A percentile compares a stretch with the other conserved stretches of the same genome.
Conservation (phyloP, 768 basidiomycete species). For the Mycena leptocephala region DNA sequence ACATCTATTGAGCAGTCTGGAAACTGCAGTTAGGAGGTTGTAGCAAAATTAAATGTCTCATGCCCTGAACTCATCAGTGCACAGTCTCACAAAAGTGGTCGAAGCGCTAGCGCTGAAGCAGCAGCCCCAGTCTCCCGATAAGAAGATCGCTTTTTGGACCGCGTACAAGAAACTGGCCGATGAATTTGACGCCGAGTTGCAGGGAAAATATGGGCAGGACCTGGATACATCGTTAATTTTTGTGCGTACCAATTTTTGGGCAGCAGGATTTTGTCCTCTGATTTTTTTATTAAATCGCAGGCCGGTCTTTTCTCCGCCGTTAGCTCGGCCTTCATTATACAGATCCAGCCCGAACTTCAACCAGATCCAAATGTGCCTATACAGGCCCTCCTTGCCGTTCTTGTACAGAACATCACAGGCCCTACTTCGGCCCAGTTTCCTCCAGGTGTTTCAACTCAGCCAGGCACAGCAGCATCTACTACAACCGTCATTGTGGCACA, state of each 20-base stretch:
- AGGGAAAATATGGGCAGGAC: not conserved
- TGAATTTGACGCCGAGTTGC: not conserved
- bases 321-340: not conserved
- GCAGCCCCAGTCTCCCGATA: too few species aligned
- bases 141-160: not conserved
- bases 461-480: too few species aligned
- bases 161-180: not conserved
- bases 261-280: not conserved
- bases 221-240: slow-evolving; percentile 1
- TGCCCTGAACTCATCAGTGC: too few species aligned
- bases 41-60: too few species aligned
- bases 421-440: not conserved
- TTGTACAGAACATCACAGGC: not conserved
- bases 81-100: not conserved
- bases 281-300: not conserved
- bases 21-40: too few species aligned
- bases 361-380: not conserved
- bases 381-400: not conserved
- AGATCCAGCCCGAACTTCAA: not conserved
- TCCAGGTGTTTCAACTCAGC: not conserved
- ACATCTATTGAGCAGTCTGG: too few species aligned
- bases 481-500: not conserved
- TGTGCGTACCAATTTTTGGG: not conserved
- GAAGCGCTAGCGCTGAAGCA: not conserved
- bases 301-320: slow-evolving; percentile 8